Base-by-base conservation (phyloP, 2,329 filamentous ascomycete genomes). In the Cyphellophora attinorum region DNA sequence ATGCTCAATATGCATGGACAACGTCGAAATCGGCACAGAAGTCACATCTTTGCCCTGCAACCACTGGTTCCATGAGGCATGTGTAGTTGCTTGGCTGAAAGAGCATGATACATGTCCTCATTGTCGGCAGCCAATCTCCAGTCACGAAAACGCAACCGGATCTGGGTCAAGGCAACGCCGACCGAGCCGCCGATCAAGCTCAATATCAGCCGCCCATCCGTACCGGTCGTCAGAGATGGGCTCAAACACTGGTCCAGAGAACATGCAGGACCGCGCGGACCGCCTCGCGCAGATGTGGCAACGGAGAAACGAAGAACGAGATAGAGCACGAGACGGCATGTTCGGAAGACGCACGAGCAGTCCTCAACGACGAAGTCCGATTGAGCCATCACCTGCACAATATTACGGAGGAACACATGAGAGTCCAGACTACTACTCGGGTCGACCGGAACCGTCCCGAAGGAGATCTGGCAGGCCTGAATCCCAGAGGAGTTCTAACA, bases 1-100 rank as follows among this genome's bases (percentile, higher is more conserved):
- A 52, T 98, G 91, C 57, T 88, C 84, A 21, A 94, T 98, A 39
- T 98, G 91, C 59, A 93, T 96, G 65, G 86, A 95, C 36, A 74
- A 83, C 17, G 79, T 93, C 42, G 69, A 74, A 16, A 53, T 82
- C 21, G 81, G 77, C 8, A 77, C 83, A 18, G 76, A 83, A 53
- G 84, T 89, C 4, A 74, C 82, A 0, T 71, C 79, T 29, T 60
- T 98, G 33, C 86, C 86, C 0, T 98, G 91, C 60, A 81, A 76
- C 39, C 91, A 98, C 53, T 94, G 85, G 85, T 96, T 94, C 56
- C 89, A 95, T 52, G 79, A 79, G 38, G 66, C 74, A 16, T 96
- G 89, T 50, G 82, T 91, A 19, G 70, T 76, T 15, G 68, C 82
- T 32, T 96, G 89, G 89, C 62, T 96, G 33, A 75, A 73, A 49